Base-by-base conservation (phyloP, 495 filamentous ascomycete species). In the Tuber calosporum region DNA sequence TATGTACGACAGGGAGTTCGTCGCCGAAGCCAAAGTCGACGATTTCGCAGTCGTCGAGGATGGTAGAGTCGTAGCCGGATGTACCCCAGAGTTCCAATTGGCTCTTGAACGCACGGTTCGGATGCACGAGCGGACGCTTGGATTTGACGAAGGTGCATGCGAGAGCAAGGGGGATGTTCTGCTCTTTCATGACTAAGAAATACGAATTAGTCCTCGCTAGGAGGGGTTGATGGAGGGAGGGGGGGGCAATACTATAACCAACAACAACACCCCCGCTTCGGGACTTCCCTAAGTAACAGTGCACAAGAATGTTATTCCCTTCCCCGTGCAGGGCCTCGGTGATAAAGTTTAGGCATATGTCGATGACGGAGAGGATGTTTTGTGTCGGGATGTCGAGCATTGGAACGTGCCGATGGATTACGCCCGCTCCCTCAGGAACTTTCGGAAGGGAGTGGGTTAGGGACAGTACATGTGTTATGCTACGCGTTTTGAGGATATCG, bases 21-120 rank as follows among this genome's bases (percentile, higher is more conserved):
- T 11, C 71, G 13, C 40, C 71, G 30, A 38, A 15, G 34, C 40
- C 53, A 19, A 73, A 37, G 15, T 66, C 70, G 36, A 20, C 41
- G 30, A 67, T 71, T 13, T 58, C 73, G 36, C 66, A 45, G 22
- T 71, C 75, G 37, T 71, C 41, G n/a, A 75, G 26, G 8, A 75
- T 70, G 37, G 68, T 45, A 38, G 75, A 73, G 42, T 78, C 70
- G n/a, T 78, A 78, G 37, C 41, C 75, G 30, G 70, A 78, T 22
- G 74, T 71, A 0, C 76, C 76, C 76, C 76, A 78, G 42, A 78
- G 41, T 71, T 77, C 74, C 38, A 78, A 41, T 41, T 78, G 76
- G 22, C 74, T 75, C 74, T 72, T 78, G 40, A 78, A 78, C 30
- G 76, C 76, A 0, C 70, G 36, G 30, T 78, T 78, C 37, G 76